These are phyloP conservation scores for Sanghuangporus sanghuang DNA, from an alignment of 1,284 basidiomycete genomes.

Conservation along the genomic window DNA sequence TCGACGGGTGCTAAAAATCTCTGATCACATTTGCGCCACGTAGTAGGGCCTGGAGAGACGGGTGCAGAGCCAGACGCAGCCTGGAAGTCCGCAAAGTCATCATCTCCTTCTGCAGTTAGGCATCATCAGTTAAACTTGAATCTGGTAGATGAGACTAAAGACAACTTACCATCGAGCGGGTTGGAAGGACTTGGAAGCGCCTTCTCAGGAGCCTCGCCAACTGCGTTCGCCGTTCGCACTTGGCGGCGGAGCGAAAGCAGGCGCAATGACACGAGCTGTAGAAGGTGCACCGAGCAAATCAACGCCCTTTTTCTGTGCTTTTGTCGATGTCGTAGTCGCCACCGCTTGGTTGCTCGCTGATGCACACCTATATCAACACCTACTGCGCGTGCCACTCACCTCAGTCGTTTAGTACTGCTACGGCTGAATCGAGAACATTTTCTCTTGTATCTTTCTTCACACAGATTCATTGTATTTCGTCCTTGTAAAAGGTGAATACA, in stretches of 20 bases:
- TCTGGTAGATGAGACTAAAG: neutral
- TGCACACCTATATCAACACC: too few species aligned
- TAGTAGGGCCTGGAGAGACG: slow-evolving; percentile 44
- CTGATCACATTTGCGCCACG: slow-evolving; percentile 26
- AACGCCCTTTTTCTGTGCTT: slow-evolving; percentile 30
- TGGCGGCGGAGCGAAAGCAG: slow-evolving; percentile 23
- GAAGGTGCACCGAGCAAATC: slow-evolving; percentile 37
- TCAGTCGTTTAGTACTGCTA: too few species aligned
- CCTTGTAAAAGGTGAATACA: too few species aligned
- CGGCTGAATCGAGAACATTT: too few species aligned
- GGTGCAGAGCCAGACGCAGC: slow-evolving; percentile 53
- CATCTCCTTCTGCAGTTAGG: slow-evolving; percentile 37
- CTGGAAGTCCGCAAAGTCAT: slow-evolving; percentile 93
- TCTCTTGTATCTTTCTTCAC: too few species aligned
- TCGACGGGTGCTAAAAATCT: too few species aligned
- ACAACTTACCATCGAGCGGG: slow-evolving; percentile 39
- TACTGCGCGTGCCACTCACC: too few species aligned
- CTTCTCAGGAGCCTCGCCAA: slow-evolving; percentile 48
- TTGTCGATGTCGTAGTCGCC: slow-evolving; percentile 39
- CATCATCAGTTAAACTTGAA: neutral
- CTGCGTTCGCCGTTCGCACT: slow-evolving; percentile 24
- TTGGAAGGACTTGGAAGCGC: slow-evolving; percentile 46
- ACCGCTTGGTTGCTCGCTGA: slow-evolving; percentile 31
- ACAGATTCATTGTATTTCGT: too few species aligned
- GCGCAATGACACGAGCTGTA: neutral